Evolutionary conservation across 768 basidiomycete species (phyloP).

Genomic region (Ramaria sp.): DNA sequence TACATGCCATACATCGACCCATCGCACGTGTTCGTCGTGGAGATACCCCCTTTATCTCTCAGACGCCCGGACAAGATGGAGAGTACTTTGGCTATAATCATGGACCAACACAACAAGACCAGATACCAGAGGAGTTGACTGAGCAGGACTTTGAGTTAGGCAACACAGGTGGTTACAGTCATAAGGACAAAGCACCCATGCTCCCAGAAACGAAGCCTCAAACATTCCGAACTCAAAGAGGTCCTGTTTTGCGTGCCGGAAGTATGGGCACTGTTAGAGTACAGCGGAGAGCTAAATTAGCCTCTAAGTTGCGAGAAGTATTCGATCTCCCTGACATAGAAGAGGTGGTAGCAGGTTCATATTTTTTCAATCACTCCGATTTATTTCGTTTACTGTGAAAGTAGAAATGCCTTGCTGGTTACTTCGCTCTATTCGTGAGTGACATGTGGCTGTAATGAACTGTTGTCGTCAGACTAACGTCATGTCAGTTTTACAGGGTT

Average conservation of each 20-base stretch:
- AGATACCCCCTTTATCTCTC: constrained; percentile 15
- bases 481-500: constrained; percentile 78
- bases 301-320: constrained; percentile 81
- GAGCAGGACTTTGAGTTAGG: constrained; percentile 40
- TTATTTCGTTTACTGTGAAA: background rate
- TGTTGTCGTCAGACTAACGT: too few relatives aligned
- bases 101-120: constrained; percentile 17
- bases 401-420: constrained; percentile 93
- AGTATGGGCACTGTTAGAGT: constrained; percentile 67
- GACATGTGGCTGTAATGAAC: background rate
- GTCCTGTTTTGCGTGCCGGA: constrained; percentile 33
- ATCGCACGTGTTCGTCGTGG: constrained; percentile 51
- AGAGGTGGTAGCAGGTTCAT: constrained; percentile 75
- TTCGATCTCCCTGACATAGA: constrained; percentile 73
- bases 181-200: background rate
- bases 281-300: constrained; percentile 59
- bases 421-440: constrained; percentile 78
- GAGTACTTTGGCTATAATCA: constrained; percentile 4
- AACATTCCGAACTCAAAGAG: constrained; percentile 10
- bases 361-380: background rate
- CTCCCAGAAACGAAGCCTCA: background rate
- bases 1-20: constrained; percentile 80
- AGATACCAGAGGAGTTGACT: constrained; percentile 31
- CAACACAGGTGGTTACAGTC: background rate
- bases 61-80: constrained; percentile 1